These are phyloP conservation scores for Chaetomium sp. DNA, from an alignment of 2,329 filamentous ascomycete genomes.

Conservation along the genomic window DNA sequence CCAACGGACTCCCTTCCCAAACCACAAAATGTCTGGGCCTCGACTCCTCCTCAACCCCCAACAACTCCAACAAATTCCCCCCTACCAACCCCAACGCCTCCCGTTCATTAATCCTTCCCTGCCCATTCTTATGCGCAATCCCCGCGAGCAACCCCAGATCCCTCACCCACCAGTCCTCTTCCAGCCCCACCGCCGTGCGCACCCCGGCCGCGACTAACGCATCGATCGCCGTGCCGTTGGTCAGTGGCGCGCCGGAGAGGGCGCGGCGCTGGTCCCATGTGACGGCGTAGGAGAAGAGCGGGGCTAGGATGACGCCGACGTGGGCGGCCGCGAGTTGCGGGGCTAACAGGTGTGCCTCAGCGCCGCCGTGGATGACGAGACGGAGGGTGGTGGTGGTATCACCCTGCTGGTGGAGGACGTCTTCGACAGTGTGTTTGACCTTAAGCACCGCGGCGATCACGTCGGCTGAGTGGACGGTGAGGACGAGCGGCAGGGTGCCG, in stretches of 20 bases:
- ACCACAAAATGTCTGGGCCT: slow-evolving; percentile 49
- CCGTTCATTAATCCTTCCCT: slow-evolving; percentile 46
- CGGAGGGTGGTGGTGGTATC: slow-evolving; percentile 31
- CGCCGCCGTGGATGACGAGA: slow-evolving; percentile 55
- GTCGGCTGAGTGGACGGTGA: slow-evolving; percentile 58
- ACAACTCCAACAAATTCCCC: slow-evolving; percentile 49
- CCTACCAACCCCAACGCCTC: slow-evolving; percentile 53
- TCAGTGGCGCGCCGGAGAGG: slow-evolving; percentile 57
- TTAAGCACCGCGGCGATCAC: slow-evolving; percentile 53
- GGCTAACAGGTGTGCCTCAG: slow-evolving; percentile 56
- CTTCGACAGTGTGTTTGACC: slow-evolving; percentile 52
- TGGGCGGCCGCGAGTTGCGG: slow-evolving; percentile 48
- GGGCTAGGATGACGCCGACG: slow-evolving; percentile 55
- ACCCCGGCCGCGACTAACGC: slow-evolving; percentile 53
- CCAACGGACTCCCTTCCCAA: slow-evolving; percentile 56
- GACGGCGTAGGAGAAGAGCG: slow-evolving; percentile 48
- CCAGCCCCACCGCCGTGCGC: slow-evolving; percentile 48
- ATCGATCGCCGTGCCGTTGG: slow-evolving; percentile 57
- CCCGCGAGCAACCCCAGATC: slow-evolving; percentile 56
- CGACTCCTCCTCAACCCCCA: slow-evolving; percentile 39
- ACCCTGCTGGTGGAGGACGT: slow-evolving; percentile 2
- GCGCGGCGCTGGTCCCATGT: slow-evolving; percentile 57
- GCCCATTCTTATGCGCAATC: slow-evolving; percentile 51
- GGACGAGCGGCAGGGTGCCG: slow-evolving; percentile 47
- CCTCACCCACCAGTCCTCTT: slow-evolving; percentile 56